A percentile compares a stretch with the other conserved stretches of the same genome.
Evolutionary conservation across 2,329 filamentous ascomycete species (phyloP).

Genomic region (Pseudopyrenochaeta lycopersici): DNA sequence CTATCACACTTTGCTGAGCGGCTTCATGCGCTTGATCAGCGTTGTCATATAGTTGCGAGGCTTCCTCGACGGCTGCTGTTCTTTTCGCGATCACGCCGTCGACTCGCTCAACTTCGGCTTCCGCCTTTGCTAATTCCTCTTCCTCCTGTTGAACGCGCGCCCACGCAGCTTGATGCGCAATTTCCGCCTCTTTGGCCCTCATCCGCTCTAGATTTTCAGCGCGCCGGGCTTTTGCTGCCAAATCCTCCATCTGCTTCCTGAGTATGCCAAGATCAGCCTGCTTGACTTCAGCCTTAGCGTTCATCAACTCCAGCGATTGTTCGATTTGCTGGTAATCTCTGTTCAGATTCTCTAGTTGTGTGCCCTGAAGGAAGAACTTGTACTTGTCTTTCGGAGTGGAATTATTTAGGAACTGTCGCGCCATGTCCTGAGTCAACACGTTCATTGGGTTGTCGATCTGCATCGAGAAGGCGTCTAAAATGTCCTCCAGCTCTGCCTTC

Average conservation of each 20-base stretch:
- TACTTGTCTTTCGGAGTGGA: conserved; percentile 88
- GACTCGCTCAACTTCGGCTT: conserved; percentile 39
- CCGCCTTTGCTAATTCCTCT: conserved; percentile 43
- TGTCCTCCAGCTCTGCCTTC: conserved; percentile 87
- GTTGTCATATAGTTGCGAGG: conserved; percentile 53
- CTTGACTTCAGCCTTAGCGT: conserved; percentile 68
- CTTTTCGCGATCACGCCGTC: conserved; percentile 60
- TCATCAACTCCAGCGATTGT: conserved; percentile 77
- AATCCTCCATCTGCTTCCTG: conserved; percentile 67
- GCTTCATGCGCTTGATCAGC: conserved; percentile 52
- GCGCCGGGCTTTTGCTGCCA: conserved; percentile 70
- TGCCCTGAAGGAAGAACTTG: conserved; percentile 94
- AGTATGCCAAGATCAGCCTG: conserved; percentile 70
- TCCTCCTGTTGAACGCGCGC: conserved; percentile 84
- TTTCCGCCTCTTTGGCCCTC: conserved; percentile 66
- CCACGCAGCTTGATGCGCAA: conserved; percentile 81
- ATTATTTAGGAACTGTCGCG: conserved; percentile 88
- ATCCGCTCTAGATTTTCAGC: conserved; percentile 74
- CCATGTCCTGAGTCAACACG: conserved; percentile 93
- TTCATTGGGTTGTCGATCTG: conserved; percentile 98
- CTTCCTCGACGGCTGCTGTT: conserved; percentile 56
- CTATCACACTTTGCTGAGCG: conserved; percentile 45
- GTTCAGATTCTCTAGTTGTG: conserved; percentile 90
- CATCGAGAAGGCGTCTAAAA: conserved; percentile 89
- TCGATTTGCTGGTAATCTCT: conserved; percentile 88